Conservation (phyloP, 1,284 basidiomycete species). For the Irpex sp. region DNA sequence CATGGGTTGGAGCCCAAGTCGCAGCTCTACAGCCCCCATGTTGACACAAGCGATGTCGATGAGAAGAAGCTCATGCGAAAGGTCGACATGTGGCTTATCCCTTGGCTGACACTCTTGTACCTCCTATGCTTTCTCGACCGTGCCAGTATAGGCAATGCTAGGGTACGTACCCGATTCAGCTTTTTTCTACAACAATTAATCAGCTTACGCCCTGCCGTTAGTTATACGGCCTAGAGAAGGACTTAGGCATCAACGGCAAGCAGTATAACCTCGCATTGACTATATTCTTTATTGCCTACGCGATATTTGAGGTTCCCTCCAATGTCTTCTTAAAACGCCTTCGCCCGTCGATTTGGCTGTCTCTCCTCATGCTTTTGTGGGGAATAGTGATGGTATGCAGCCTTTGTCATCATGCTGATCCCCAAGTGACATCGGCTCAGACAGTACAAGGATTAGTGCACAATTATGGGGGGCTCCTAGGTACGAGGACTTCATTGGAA, state of each 20-base stretch:
- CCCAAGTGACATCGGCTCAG: constrained; percentile 47
- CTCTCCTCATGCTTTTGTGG: not conserved
- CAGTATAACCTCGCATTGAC: constrained; percentile 66
- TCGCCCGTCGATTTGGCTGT: not conserved
- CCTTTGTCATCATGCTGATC: not conserved
- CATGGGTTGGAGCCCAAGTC: constrained; percentile 18
- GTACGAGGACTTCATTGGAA: constrained; percentile 31
- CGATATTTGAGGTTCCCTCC: constrained; percentile 46
- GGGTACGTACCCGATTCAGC: constrained; percentile 34
- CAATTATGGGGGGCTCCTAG: constrained; percentile 60
- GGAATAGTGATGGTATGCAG: not conserved
- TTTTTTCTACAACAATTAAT: not conserved
- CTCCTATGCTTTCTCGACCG: constrained; percentile 75
- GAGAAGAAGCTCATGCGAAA: constrained; percentile 64
- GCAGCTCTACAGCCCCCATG: constrained; percentile 43
- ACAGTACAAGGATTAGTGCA: constrained; percentile 45
- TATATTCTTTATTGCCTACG: constrained; percentile 56
- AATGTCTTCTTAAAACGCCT: not conserved
- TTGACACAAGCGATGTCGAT: constrained; percentile 54
- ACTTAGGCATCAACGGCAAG: constrained; percentile 50
- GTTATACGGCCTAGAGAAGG: constrained; percentile 53
- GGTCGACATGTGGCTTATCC: constrained; percentile 60
- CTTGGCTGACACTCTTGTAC: constrained; percentile 75
- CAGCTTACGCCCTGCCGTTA: constrained; percentile 20
- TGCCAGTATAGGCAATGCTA: constrained; percentile 80